phyloP scores from a whole-genome alignment of 371 early-diverging fungal species.

The Mortierella sp. region DNA sequence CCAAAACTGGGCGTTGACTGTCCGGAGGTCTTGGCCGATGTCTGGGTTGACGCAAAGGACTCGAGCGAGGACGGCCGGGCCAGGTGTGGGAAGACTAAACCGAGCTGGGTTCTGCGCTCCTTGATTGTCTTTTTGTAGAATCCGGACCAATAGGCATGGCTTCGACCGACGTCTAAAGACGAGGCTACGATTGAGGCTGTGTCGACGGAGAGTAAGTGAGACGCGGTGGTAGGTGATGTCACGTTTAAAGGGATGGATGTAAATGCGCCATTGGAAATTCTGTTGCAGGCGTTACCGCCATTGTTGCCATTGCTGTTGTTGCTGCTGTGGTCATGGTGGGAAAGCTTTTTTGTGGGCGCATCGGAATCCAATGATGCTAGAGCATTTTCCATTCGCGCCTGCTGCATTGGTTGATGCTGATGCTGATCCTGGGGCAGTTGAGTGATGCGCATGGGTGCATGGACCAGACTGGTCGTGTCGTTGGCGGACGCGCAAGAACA shows the following conservation, averaged over 20 bases:
- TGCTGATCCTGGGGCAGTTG: neutral
- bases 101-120: constrained; percentile 70
- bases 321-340: neutral
- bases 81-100: constrained; percentile 66
- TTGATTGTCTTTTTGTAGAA: constrained; percentile 77
- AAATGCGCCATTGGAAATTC: no score
- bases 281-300: no score
- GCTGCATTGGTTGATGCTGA: no score
- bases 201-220: constrained; percentile 33
- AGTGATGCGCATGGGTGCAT: neutral
- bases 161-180: constrained; percentile 13
- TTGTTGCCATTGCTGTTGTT: neutral
- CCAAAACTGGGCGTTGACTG: constrained; percentile 39
- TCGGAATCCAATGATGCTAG: neutral
- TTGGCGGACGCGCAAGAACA: no score
- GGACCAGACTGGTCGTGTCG: no score
- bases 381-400: neutral
- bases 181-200: constrained; percentile 6
- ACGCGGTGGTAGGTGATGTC: constrained; percentile 1
- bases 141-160: constrained; percentile 59
- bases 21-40: constrained; percentile 48
- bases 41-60: constrained; percentile 45
- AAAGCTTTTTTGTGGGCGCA: neutral
- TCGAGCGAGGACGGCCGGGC: constrained; percentile 42
- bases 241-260: neutral